Evolutionary conservation across 768 basidiomycete species (phyloP), one percentile per base, ranked within the genome.

Genomic region (Suillus lakei): DNA sequence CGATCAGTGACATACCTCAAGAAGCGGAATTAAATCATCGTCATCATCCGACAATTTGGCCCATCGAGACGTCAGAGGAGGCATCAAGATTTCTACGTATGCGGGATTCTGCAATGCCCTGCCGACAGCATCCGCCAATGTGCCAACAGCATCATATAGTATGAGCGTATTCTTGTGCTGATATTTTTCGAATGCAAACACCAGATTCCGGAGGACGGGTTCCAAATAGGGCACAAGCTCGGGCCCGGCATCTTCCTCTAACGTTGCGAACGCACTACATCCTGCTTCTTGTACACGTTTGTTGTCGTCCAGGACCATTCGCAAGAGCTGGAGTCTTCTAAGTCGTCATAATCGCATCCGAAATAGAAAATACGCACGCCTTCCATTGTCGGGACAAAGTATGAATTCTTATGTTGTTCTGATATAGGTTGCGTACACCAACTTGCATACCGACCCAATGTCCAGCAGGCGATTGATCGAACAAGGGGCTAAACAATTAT

Each of bases 151-250:
- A 72, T 99, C 98, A 74, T 99, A 99, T 38, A 99, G 81, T 66
- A 99, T 99, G 69, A 99, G 86, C 86, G 99, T 91, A 76, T 99
- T 99, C 85, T 99, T 99, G 79, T 98, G 96, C 75, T 99, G 98
- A 78, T 99, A 99, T 80, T 98, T 98, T 64, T 93, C 88, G 78
- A 99, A 99, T 1, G 98, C 98, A 68, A 94, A 89, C 43, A 99
- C 96, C 61, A 99, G 84, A 77, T 98, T 98, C 62, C 92, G 90
- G 64, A 99, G 82, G 61, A 99, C 93, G 4, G 96, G 96, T 71
- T 97, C 96, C 18, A 99, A 89, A 80, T 92, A 99, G 2, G 98
- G 98, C 13, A 89, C 91, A 60, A 99, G 88, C 70, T 93, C 91
- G 3, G 85, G 72, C 2, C 95, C 97, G 6, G 98, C 98, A 76